Percentiles rank a stretch among this genome's conserved stretches.
Evolutionary conservation across 306 rosid genomes (phyloP).

Genomic region (Acacia confusa): DNA sequence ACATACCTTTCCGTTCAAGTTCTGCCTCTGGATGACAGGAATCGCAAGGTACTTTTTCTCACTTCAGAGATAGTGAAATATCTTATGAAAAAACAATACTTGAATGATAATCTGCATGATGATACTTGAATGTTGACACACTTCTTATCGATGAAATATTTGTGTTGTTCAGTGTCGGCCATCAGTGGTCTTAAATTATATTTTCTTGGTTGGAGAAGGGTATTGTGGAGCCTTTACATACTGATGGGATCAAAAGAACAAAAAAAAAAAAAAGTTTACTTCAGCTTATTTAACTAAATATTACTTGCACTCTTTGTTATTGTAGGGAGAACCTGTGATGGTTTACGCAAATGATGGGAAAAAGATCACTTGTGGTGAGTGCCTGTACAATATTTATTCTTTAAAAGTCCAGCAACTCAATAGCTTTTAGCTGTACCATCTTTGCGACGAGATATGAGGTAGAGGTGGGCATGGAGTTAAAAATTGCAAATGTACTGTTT

Average conservation of each 20-base stretch:
- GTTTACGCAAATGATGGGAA: constrained; percentile 75
- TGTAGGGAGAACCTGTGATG: constrained; percentile 92
- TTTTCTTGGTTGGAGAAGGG: not conserved
- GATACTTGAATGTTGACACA: not conserved
- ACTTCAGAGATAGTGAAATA: constrained; percentile 15
- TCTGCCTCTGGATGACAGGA: constrained; percentile 89
- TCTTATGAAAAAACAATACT: constrained; percentile 1
- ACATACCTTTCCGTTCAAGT: constrained; percentile 89
- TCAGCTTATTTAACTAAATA: constrained; percentile 1
- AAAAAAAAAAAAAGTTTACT: not conserved
- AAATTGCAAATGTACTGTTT: constrained; percentile 10
- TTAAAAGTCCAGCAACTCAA: not conserved
- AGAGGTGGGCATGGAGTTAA: not conserved
- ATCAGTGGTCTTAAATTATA: not conserved
- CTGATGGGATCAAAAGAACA: not conserved
- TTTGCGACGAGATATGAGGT: constrained; percentile 6
- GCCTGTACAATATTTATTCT: constrained; percentile 9
- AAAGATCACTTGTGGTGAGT: constrained; percentile 85
- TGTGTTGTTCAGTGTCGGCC: not conserved
- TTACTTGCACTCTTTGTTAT: constrained; percentile 34
- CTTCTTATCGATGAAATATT: not conserved
- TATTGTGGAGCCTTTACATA: not conserved
- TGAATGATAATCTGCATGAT: not conserved
- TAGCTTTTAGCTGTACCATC: constrained; percentile 10
- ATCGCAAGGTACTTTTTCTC: constrained; percentile 68